These are phyloP conservation scores for Chimonanthus salicifolius DNA, from an alignment of 164 flowering plant species.

Conservation along the genomic window DNA sequence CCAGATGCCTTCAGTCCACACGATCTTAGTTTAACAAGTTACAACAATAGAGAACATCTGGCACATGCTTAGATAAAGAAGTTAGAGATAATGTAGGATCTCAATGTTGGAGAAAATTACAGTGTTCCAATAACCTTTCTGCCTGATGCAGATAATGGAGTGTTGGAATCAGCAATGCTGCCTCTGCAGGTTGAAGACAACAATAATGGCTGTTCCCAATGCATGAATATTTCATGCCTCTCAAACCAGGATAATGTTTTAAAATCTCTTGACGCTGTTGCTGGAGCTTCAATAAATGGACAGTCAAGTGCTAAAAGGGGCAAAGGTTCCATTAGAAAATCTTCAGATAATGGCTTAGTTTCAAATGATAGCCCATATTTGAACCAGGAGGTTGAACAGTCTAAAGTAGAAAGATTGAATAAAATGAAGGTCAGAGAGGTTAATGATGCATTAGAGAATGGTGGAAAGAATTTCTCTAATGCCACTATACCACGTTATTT, in stretches of 20 bases:
- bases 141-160: constrained; percentile 13
- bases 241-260: constrained; percentile 15
- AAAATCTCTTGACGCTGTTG: constrained; percentile 23
- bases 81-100: constrained; percentile 14
- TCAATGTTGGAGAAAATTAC: constrained; percentile 13
- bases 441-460: constrained; percentile 14
- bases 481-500: constrained; percentile 50
- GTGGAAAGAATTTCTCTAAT: constrained; percentile 19
- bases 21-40: constrained; percentile 6
- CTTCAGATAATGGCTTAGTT: constrained; percentile 24
- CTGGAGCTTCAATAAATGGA: constrained; percentile 13
- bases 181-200: constrained; percentile 19
- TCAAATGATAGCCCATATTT: constrained; percentile 19
- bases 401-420: constrained; percentile 17
- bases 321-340: constrained; percentile 17
- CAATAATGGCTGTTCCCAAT: constrained; percentile 6
- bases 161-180: constrained; percentile 17
- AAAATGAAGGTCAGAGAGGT: constrained; percentile 25
- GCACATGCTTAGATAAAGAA: constrained; percentile 23
- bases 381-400: constrained; percentile 20
- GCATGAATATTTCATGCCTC: constrained; percentile 8
- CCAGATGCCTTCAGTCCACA: neutral
- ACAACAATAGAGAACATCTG: constrained; percentile 5
- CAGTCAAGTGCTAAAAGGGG: constrained; percentile 20
- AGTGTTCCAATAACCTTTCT: constrained; percentile 11